Evolutionary conservation across 2,329 filamentous ascomycete genomes (phyloP).

Genomic region (Aspergillus latus): DNA sequence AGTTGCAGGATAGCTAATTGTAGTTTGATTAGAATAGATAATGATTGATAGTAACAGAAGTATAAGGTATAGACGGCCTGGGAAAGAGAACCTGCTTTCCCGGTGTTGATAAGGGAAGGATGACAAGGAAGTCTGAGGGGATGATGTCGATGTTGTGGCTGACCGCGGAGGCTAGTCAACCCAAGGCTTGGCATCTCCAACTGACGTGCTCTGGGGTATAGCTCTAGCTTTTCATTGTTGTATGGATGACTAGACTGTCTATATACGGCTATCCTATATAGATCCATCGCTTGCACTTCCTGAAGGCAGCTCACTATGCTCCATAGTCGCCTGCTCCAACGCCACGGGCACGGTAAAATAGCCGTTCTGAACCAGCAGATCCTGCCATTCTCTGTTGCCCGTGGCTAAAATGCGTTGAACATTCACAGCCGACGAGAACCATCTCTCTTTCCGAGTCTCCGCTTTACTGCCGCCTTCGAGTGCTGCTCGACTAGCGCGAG

Average conservation of each 20-base stretch:
- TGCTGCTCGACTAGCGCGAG: conserved; percentile 72
- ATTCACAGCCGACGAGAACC: conserved; percentile 66
- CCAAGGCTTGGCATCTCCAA: background rate
- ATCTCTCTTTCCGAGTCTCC: conserved; percentile 67
- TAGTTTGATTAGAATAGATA: background rate
- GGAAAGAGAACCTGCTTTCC: conserved; percentile 22
- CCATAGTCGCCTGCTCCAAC: conserved; percentile 15
- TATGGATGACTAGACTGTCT: background rate
- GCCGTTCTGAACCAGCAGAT: conserved; percentile 33
- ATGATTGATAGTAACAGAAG: background rate
- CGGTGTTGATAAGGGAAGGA: conserved; percentile 11
- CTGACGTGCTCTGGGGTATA: background rate
- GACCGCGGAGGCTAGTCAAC: conserved; percentile 12
- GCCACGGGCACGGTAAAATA: conserved; percentile 31
- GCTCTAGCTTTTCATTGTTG: background rate
- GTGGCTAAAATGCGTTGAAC: conserved; percentile 65
- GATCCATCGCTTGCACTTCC: conserved; percentile 22
- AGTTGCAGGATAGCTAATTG: background rate
- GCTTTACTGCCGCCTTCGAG: conserved; percentile 71
- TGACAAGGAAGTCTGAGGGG: conserved; percentile 1
- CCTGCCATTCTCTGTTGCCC: conserved; percentile 48
- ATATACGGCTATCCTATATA: conserved; percentile 13
- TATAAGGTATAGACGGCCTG: background rate
- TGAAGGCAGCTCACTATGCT: conserved; percentile 18
- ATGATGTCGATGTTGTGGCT: conserved; percentile 12